Conservation (phyloP, 768 basidiomycete species). For the Hericium erinaceus region DNA sequence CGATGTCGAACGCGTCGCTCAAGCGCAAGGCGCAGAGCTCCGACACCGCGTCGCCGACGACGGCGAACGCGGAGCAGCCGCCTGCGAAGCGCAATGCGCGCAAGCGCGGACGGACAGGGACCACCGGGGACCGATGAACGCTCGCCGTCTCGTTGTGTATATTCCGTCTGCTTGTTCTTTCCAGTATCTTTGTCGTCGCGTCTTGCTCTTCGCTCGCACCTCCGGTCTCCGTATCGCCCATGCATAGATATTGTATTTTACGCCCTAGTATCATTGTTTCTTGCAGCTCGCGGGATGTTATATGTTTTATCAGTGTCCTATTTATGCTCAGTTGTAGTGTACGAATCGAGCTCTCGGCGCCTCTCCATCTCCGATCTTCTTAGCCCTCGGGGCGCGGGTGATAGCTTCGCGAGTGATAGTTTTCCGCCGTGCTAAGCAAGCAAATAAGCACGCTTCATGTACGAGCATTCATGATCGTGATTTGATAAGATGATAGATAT, state of each 20-base stretch:
- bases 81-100: constrained; percentile 43
- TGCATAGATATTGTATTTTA: constrained; percentile 10
- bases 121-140: constrained; percentile 23
- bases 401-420: too few species aligned
- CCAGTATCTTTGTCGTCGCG: constrained; percentile 1
- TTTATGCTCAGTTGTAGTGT: constrained; percentile 15
- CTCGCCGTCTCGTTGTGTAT: background rate
- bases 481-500: too few species aligned
- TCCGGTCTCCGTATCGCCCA: background rate
- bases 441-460: too few species aligned
- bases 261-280: constrained; percentile 10
- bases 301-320: constrained; percentile 24
- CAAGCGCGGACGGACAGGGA: constrained; percentile 45
- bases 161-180: background rate
- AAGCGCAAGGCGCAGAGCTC: constrained; percentile 25
- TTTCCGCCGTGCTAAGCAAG: too few species aligned
- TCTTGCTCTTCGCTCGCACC: background rate
- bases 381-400: too few species aligned
- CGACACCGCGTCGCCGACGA: constrained; percentile 42
- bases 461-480: too few species aligned
- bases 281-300: constrained; percentile 19
- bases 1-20: constrained; percentile 20
- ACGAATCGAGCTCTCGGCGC: background rate
- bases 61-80: constrained; percentile 33
- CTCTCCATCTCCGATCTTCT: too few species aligned